Percentiles rank a stretch among this genome's conserved stretches.
Conservation (phyloP, 2,329 filamentous ascomycete species). For the Diaporthe helianthi region DNA sequence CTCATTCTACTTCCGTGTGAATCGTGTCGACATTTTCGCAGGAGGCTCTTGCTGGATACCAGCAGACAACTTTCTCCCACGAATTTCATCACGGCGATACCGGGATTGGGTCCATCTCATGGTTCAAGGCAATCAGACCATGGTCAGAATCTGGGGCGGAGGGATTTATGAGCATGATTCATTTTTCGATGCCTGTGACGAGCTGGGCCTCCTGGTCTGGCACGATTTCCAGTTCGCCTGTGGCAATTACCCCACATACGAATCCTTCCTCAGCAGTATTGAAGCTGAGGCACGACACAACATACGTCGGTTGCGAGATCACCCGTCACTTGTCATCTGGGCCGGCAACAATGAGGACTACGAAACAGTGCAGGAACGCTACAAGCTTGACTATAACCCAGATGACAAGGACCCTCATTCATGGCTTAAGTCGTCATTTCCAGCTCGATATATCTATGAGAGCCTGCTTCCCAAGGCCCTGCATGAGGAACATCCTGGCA, state of each 20-base stretch:
- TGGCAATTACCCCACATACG: slow-evolving; percentile 71
- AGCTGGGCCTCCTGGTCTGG: slow-evolving; percentile 74
- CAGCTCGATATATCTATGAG: slow-evolving; percentile 93
- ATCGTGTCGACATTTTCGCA: slow-evolving; percentile 78
- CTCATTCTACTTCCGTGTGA: slow-evolving; percentile 80
- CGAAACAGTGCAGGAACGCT: slow-evolving; percentile 74
- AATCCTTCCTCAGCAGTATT: slow-evolving; percentile 65
- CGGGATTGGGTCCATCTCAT: slow-evolving; percentile 77
- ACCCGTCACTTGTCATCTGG: slow-evolving; percentile 86
- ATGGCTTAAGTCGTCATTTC: slow-evolving; percentile 89
- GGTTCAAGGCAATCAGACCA: slow-evolving; percentile 78
- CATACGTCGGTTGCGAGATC: slow-evolving; percentile 77
- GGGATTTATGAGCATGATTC: slow-evolving; percentile 74
- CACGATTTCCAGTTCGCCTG: slow-evolving; percentile 79
- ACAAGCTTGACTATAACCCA: slow-evolving; percentile 77
- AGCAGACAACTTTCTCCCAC: slow-evolving; percentile 78
- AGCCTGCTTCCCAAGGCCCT: slow-evolving; percentile 82
- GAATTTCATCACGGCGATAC: slow-evolving; percentile 71
- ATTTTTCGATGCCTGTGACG: slow-evolving; percentile 76
- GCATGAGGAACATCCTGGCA: slow-evolving; percentile 69
- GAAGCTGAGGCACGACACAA: slow-evolving; percentile 70
- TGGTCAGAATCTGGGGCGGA: slow-evolving; percentile 82
- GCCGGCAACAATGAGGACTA: slow-evolving; percentile 98
- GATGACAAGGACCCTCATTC: slow-evolving; percentile 79
- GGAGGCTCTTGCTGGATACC: slow-evolving; percentile 87